Conservation (phyloP, 352 stramenopile genomes). For the Phytophthora pini region DNA sequence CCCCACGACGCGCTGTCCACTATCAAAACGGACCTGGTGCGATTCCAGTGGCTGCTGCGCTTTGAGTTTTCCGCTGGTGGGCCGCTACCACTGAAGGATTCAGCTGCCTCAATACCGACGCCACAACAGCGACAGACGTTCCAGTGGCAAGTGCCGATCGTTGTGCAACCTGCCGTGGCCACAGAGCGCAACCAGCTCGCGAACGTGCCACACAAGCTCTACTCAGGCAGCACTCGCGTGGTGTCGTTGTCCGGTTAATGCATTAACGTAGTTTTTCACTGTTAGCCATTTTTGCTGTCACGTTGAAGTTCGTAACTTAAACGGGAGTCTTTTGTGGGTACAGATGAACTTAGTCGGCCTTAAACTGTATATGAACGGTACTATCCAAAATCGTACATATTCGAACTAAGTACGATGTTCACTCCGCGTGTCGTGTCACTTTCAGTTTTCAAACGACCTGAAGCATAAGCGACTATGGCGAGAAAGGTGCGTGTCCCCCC, state of each 20-base stretch:
- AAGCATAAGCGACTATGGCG: conserved; percentile 28
- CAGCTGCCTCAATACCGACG: background rate
- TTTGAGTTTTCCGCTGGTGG: conserved; percentile 65
- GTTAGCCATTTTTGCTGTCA: conserved; percentile 6
- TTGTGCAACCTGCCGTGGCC: conserved; percentile 42
- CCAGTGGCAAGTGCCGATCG: conserved; percentile 63
- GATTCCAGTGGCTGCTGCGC: conserved; percentile 63
- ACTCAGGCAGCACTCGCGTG: conserved; percentile 47
- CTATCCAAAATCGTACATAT: conserved; percentile 5
- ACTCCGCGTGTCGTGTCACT: conserved; percentile 28
- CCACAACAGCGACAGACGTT: conserved; percentile 46
- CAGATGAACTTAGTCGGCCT: background rate
- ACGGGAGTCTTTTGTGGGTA: too few relatives aligned
- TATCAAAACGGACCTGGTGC: conserved; percentile 67
- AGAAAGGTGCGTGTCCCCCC: conserved; percentile 37
- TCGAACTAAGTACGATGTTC: background rate
- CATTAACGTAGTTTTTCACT: background rate
- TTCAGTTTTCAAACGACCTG: conserved; percentile 27
- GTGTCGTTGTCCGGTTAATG: conserved; percentile 19
- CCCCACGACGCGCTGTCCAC: conserved; percentile 63
- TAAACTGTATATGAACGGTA: background rate
- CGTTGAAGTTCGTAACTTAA: conserved; percentile 20
- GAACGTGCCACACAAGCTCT: conserved; percentile 67
- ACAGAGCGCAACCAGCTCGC: conserved; percentile 46
- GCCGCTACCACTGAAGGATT: background rate